Percentiles rank a stretch among this genome's conserved stretches.
Evolutionary conservation across 2,329 filamentous ascomycete species (phyloP).

Genomic region (Alternaria sp.): DNA sequence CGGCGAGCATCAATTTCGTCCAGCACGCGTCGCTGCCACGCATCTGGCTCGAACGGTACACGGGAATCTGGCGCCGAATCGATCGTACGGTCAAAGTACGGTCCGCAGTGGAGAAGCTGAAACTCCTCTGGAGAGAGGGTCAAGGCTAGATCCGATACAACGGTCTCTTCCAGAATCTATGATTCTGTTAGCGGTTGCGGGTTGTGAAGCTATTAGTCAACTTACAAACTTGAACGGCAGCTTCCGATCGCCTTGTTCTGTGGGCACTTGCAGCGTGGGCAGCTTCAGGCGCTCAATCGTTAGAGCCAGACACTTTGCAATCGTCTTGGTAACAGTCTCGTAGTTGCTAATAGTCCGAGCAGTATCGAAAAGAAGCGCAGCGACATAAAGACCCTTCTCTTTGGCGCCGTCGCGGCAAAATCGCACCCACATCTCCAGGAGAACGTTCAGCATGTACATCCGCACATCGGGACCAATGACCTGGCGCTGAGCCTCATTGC

Average conservation of each 20-base stretch:
- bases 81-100: slow-evolving; percentile 77
- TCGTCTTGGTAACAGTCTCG: slow-evolving; percentile 37
- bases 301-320: slow-evolving; percentile 38
- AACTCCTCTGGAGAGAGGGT: slow-evolving; percentile 61
- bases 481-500: slow-evolving; percentile 49
- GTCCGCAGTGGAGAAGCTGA: slow-evolving; percentile 71
- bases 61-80: slow-evolving; percentile 71
- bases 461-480: slow-evolving; percentile 55
- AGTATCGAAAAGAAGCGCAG: slow-evolving; percentile 42
- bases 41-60: slow-evolving; percentile 75
- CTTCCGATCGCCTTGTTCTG: slow-evolving; percentile 45
- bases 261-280: slow-evolving; percentile 42
- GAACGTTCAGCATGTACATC: slow-evolving; percentile 57
- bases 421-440: slow-evolving; percentile 57
- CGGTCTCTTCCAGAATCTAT: slow-evolving; percentile 22
- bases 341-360: slow-evolving; percentile 37
- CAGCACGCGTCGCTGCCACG: slow-evolving; percentile 76
- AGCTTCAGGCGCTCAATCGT: slow-evolving; percentile 50
- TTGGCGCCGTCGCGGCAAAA: slow-evolving; percentile 39
- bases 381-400: slow-evolving; percentile 37
- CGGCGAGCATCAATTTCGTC: slow-evolving; percentile 74
- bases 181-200: not conserved
- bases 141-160: slow-evolving; percentile 40
- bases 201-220: not conserved
- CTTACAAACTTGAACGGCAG: slow-evolving; percentile 52